Percentiles rank a stretch among this genome's conserved stretches.
Evolutionary conservation across 768 basidiomycete genomes (phyloP).

Genomic region (Trametes cubensis): DNA sequence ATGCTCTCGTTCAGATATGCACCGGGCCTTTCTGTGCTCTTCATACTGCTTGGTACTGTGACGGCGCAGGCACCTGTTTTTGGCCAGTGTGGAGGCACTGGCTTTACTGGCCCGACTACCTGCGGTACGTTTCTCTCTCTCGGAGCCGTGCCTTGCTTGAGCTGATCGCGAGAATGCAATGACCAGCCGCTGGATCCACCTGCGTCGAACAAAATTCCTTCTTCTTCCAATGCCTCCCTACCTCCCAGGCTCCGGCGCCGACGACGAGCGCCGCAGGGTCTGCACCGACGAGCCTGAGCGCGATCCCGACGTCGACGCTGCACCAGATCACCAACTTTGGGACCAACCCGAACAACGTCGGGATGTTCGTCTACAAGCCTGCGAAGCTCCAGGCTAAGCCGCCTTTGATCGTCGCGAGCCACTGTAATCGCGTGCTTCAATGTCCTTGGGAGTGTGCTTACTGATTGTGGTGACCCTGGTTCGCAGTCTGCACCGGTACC

Average conservation of each 20-base stretch:
- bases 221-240: slow-evolving; percentile 12
- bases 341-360: slow-evolving; percentile 55
- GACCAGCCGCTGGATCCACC: slow-evolving; percentile 37
- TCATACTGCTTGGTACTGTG: neutral
- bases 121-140: slow-evolving; percentile 14
- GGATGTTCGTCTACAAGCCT: slow-evolving; percentile 45
- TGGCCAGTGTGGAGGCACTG: slow-evolving; percentile 22
- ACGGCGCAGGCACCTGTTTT: slow-evolving; percentile 25
- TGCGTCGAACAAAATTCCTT: slow-evolving; percentile 30
- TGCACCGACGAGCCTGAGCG: slow-evolving; percentile 14
- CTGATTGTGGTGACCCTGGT: neutral
- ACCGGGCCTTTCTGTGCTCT: neutral
- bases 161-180: neutral
- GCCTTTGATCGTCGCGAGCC: slow-evolving; percentile 47
- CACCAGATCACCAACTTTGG: slow-evolving; percentile 49
- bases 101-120: slow-evolving; percentile 19
- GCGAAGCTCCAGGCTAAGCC: slow-evolving; percentile 34
- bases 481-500: slow-evolving; percentile 44
- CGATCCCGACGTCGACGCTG: slow-evolving; percentile 26
- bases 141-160: no score
- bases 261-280: slow-evolving; percentile 2
- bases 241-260: neutral
- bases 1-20: neutral
- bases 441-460: no score
- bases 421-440: slow-evolving; percentile 31